phyloP scores from a whole-genome alignment of 441 rosid genomes.

The Macaranga tanarius region DNA sequence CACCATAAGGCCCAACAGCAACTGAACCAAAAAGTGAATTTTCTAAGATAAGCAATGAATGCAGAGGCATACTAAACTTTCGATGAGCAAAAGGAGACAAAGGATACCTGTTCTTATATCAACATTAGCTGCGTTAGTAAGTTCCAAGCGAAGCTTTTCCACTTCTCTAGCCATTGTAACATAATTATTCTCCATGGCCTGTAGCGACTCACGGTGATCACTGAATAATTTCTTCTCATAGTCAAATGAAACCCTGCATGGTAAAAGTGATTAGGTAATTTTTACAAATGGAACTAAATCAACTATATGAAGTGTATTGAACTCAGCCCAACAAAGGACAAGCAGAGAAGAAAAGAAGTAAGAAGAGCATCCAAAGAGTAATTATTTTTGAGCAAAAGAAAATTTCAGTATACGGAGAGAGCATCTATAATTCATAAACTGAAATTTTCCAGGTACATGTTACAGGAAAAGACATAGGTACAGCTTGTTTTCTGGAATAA shows the following conservation, averaged over 20 bases:
- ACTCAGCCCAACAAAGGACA: no score
- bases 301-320: no score
- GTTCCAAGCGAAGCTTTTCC: conserved; percentile 78
- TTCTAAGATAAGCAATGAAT: not conserved
- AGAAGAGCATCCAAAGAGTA: not conserved
- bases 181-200: conserved; percentile 88
- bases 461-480: not conserved
- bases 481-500: conserved; percentile 6
- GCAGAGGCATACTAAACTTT: not conserved
- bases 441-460: not conserved
- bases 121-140: conserved; percentile 51
- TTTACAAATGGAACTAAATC: no score
- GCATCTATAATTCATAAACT: not conserved
- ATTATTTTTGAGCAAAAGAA: no score
- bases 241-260: conserved; percentile 78
- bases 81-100: conserved; percentile 8
- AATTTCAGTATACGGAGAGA: not conserved
- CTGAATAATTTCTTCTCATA: conserved; percentile 82
- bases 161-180: conserved; percentile 85
- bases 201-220: conserved; percentile 93
- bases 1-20: conserved; percentile 59
- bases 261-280: conserved; percentile 16
- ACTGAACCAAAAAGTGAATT: conserved; percentile 27
- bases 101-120: conserved; percentile 59
- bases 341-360: not conserved